These are phyloP conservation scores for Hypholoma sublateritium DNA, from an alignment of 768 basidiomycete genomes.

Conservation along the genomic window DNA sequence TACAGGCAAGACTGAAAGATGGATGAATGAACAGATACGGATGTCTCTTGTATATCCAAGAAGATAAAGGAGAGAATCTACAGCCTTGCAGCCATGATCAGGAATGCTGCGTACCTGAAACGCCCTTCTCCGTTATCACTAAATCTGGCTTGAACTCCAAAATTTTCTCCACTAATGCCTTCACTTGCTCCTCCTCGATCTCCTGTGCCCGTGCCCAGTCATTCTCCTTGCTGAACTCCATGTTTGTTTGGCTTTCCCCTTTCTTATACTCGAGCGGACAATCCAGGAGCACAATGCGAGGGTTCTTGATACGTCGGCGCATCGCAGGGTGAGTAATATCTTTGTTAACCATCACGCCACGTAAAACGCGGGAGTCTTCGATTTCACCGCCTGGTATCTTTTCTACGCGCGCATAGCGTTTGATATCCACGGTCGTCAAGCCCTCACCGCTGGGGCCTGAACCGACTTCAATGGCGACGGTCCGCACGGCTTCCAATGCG, in stretches of 20 bases:
- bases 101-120: slow-evolving; percentile 68
- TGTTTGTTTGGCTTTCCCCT: slow-evolving; percentile 97
- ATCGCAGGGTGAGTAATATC: slow-evolving; percentile 98
- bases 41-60: background rate
- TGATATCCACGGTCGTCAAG: slow-evolving; percentile 92
- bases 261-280: slow-evolving; percentile 99
- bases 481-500: slow-evolving; percentile 89
- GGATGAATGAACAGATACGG: background rate
- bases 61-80: background rate
- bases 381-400: slow-evolving; percentile 98
- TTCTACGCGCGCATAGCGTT: slow-evolving; percentile 96
- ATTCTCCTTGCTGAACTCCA: slow-evolving; percentile 92
- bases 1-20: too few species aligned
- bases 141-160: slow-evolving; percentile 94
- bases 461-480: slow-evolving; percentile 42
- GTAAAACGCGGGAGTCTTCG: slow-evolving; percentile 84
- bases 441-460: slow-evolving; percentile 43
- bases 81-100: background rate
- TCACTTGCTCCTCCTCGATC: slow-evolving; percentile 97
- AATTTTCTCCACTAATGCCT: slow-evolving; percentile 78
- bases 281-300: slow-evolving; percentile 85
- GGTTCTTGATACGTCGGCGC: slow-evolving; percentile 87
- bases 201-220: slow-evolving; percentile 93
- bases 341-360: slow-evolving; percentile 97
- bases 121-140: slow-evolving; percentile 96